Conservation (phyloP, 129 eudicot species). For the Glebionis coronaria region DNA sequence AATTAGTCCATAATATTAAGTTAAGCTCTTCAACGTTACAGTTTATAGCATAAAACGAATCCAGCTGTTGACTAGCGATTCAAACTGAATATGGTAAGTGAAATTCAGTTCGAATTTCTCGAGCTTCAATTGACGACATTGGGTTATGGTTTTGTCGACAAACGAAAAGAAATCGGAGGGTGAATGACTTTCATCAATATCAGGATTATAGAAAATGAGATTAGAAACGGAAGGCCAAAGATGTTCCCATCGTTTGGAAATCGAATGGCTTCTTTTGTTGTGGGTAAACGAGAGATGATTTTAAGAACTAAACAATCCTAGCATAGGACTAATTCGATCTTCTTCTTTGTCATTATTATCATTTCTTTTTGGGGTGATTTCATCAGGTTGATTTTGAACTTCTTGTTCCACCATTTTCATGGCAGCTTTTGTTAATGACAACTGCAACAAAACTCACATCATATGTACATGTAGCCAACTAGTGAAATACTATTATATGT, state of each 20-base stretch:
- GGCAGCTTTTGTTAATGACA: no score
- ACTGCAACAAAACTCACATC: no score
- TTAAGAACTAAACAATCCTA: slow-evolving; percentile 15
- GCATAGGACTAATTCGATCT: slow-evolving; percentile 21
- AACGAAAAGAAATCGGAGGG: slow-evolving; percentile 8
- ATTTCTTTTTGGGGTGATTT: not conserved
- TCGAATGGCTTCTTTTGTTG: slow-evolving; percentile 22
- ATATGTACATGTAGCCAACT: no score
- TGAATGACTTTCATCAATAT: not conserved
- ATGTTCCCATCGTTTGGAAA: slow-evolving; percentile 21
- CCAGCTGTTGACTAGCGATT: slow-evolving; percentile 15
- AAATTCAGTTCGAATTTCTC: not conserved
- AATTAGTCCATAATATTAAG: not conserved
- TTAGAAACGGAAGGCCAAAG: slow-evolving; percentile 20
- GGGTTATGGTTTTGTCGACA: slow-evolving; percentile 28
- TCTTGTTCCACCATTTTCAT: no score
- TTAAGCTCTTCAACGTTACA: slow-evolving; percentile 16
- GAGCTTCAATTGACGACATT: slow-evolving; percentile 17
- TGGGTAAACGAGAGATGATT: slow-evolving; percentile 25
- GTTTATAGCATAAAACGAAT: slow-evolving; percentile 20
- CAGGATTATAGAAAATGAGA: not conserved
- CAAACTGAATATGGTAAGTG: not conserved
- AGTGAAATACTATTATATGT: no score
- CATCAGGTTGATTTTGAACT: not conserved
- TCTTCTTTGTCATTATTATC: not conserved